phyloP scores from a whole-genome alignment of 345 rosid genomes.

The Lepidium sativum region DNA sequence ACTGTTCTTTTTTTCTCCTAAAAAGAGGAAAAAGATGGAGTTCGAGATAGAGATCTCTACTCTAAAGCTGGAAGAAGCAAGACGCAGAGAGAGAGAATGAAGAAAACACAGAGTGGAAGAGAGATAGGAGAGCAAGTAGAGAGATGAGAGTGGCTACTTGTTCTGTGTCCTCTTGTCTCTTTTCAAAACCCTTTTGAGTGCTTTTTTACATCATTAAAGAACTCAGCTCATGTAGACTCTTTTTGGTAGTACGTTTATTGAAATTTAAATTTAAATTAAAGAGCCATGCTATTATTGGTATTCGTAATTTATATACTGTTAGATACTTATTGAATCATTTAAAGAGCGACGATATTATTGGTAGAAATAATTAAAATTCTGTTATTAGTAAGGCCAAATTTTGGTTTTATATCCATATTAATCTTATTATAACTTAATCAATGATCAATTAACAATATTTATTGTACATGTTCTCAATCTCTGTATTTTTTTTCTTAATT shows the following conservation, averaged over 20 bases:
- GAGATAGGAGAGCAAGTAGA: background rate
- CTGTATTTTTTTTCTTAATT: background rate
- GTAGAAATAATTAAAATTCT: background rate
- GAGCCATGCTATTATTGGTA: background rate
- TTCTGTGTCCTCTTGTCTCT: conserved; percentile 27
- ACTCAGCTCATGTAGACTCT: conserved; percentile 18
- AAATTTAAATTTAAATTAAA: background rate
- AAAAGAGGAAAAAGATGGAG: background rate
- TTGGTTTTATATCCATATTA: background rate
- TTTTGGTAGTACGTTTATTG: conserved; percentile 13
- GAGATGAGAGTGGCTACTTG: conserved; percentile 26
- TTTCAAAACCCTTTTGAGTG: conserved; percentile 20
- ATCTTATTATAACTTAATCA: background rate
- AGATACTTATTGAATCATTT: background rate
- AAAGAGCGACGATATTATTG: background rate
- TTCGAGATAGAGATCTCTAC: conserved; percentile 11
- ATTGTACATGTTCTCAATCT: background rate
- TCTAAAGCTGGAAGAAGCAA: background rate
- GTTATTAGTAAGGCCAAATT: conserved; percentile 5
- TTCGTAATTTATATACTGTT: background rate
- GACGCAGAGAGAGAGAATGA: background rate
- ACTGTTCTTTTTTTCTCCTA: background rate
- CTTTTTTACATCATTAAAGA: conserved; percentile 23
- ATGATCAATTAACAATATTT: background rate
- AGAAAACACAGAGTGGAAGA: conserved; percentile 5